A percentile compares a stretch with the other conserved stretches of the same genome.
Evolutionary conservation across 78 protist species (phyloP).

Genomic region (Andalucia godoyi): DNA sequence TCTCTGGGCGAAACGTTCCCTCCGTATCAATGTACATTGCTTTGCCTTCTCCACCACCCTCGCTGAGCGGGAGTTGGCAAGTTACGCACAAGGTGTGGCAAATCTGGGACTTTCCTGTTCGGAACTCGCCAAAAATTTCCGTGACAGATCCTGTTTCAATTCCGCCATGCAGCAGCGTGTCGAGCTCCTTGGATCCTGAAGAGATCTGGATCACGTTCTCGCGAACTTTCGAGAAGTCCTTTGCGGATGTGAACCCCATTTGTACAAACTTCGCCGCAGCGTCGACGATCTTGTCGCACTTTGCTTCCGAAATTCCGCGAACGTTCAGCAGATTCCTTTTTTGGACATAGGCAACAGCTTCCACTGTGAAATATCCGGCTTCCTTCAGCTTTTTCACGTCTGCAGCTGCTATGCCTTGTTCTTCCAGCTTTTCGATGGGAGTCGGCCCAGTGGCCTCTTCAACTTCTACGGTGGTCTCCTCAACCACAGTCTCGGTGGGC

Average conservation of each 20-base stretch:
- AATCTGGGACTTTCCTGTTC: slow-evolving; percentile 98
- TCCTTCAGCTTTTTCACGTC: slow-evolving; percentile 87
- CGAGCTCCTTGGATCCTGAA: slow-evolving; percentile 91
- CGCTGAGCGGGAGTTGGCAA: slow-evolving; percentile 57
- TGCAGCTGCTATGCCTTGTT: slow-evolving; percentile 56
- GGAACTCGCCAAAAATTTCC: slow-evolving; percentile 97
- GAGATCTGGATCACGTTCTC: slow-evolving; percentile 66
- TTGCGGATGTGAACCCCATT: slow-evolving; percentile 90
- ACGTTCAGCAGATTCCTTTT: slow-evolving; percentile 54
- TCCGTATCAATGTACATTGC: slow-evolving; percentile 98
- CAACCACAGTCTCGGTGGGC: too few species aligned
- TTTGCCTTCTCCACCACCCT: slow-evolving; percentile 97
- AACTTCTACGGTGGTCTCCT: too few species aligned
- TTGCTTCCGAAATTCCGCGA: slow-evolving; percentile 91
- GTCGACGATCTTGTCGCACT: slow-evolving; percentile 88
- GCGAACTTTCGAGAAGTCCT: slow-evolving; percentile 63
- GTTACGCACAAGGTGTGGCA: slow-evolving; percentile 98
- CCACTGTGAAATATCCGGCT: slow-evolving; percentile 90
- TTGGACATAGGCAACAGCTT: slow-evolving; percentile 76
- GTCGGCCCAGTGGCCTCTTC: too few species aligned
- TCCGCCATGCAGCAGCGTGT: slow-evolving; percentile 89
- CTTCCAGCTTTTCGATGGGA: background rate
- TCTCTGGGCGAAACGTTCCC: slow-evolving; percentile 99
- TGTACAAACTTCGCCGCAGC: slow-evolving; percentile 71
- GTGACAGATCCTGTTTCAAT: slow-evolving; percentile 97